phyloP scores from a whole-genome alignment of 768 basidiomycete species.

The Cystofilobasidium macerans region DNA sequence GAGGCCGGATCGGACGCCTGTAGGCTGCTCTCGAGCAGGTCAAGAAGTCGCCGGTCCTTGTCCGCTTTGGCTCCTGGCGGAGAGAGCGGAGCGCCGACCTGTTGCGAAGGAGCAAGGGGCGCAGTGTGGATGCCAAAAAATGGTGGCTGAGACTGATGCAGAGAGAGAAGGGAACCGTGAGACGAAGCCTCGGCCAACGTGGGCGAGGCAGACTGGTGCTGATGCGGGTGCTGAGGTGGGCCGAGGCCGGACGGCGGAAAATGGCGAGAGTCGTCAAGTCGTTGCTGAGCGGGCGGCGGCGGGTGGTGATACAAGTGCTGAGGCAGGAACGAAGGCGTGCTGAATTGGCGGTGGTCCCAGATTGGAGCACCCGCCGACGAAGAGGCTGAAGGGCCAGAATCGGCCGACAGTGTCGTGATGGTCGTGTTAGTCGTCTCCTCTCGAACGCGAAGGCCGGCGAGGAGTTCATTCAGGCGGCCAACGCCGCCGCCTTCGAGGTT shows the following conservation, averaged over 20 bases:
- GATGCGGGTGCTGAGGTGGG: background rate
- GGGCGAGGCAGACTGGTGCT: background rate
- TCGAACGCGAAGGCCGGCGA: background rate
- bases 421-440: background rate
- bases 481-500: no score
- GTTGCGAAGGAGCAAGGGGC: background rate
- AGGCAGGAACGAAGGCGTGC: background rate
- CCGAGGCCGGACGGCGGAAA: background rate
- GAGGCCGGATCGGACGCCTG: background rate
- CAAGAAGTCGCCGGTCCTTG: background rate
- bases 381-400: background rate
- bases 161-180: background rate
- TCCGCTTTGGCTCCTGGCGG: background rate
- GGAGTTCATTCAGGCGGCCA: background rate
- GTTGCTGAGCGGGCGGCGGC: background rate
- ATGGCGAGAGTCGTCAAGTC: background rate
- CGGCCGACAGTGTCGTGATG: background rate
- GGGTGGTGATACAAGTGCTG: background rate
- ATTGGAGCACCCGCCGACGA: background rate
- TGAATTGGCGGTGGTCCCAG: background rate
- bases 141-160: conserved; percentile 1
- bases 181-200: background rate
- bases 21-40: conserved; percentile 2
- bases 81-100: background rate
- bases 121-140: background rate